Base-by-base conservation (phyloP, 1,284 basidiomycete genomes). In the Leccinum solheimii region DNA sequence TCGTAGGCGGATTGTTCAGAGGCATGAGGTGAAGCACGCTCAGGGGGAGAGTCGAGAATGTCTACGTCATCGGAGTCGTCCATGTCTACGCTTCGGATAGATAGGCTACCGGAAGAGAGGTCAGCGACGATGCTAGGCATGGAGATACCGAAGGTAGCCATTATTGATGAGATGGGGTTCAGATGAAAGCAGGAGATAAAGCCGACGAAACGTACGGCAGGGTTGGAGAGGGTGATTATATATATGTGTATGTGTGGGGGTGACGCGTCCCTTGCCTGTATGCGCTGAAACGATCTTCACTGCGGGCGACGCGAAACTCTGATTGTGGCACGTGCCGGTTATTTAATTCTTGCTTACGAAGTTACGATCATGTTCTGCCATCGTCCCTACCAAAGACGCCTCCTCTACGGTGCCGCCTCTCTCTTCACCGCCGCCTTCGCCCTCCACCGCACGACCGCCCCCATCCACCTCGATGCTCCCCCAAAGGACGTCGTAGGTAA, bases 391-490 rank as follows among this genome's bases (percentile, higher is more conserved):
- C 50, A 10, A 14, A 36, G 61, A n/a, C 63, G 62, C 52, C 54
- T 63, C 32, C 62, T 61, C 49, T 56, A 71, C 62, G 76, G 77
- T 16, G 67, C 74, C 48, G 71, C 70, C 26, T 68, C 80, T n/a
- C 70, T 75, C n/a, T 56, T 76, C 14, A 69, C 79, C 2, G 71
- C 70, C 14, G 69, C 72, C 0, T 64, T 76, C 52, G 71, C 69
- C 1, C 59, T 76, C 32, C 70, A 69, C 19, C 59, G 65, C 19
- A 50, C 48, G 19, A 63, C 66, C n/a, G 59, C 56, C 8, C 63
- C 70, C 30, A 62, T 83, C 3, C 72, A 78, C 52, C 72, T 82
- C 7, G 81, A 83, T 63, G 72, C 79, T 3, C 69, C 74, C 10
- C 55, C 51, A 19, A 56, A 56, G 23, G 72, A 69, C 27, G 64